Percentiles rank a stretch among this genome's conserved stretches.
Evolutionary conservation across 495 filamentous ascomycete species (phyloP).

Genomic region (Trichoderma erinaceum): DNA sequence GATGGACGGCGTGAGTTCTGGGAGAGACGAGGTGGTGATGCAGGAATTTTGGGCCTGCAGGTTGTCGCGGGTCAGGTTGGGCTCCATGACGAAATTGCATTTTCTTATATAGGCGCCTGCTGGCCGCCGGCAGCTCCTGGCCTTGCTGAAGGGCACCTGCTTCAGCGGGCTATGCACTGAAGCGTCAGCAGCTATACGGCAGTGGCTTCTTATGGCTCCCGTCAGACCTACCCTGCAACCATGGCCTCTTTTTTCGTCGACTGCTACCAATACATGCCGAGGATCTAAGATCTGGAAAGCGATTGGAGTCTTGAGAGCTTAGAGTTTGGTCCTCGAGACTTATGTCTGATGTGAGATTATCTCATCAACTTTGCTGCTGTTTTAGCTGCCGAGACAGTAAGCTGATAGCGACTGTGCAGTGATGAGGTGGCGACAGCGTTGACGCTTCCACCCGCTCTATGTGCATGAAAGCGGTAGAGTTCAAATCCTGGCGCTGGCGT

Average conservation of each 20-base stretch:
- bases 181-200: neutral
- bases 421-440: constrained; percentile 7
- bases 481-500: neutral
- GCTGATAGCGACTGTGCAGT: neutral
- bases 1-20: neutral
- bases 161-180: constrained; percentile 4
- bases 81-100: neutral
- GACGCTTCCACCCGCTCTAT: neutral
- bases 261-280: neutral
- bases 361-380: neutral
- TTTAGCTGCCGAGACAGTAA: neutral
- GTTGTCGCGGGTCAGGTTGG: neutral
- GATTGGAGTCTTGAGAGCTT: constrained; percentile 1
- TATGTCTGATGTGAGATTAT: constrained; percentile 13
- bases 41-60: neutral
- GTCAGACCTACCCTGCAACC: constrained; percentile 6
- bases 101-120: neutral
- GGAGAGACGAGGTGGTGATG: neutral
- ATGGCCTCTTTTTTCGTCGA: neutral
- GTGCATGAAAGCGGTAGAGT: neutral
- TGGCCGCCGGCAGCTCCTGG: neutral
- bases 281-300: neutral
- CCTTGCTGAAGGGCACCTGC: neutral
- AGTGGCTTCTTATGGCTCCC: neutral
- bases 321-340: neutral